Evolutionary conservation across 176 grass and related monocot species (phyloP).

Genomic region (Aechmea fasciata): DNA sequence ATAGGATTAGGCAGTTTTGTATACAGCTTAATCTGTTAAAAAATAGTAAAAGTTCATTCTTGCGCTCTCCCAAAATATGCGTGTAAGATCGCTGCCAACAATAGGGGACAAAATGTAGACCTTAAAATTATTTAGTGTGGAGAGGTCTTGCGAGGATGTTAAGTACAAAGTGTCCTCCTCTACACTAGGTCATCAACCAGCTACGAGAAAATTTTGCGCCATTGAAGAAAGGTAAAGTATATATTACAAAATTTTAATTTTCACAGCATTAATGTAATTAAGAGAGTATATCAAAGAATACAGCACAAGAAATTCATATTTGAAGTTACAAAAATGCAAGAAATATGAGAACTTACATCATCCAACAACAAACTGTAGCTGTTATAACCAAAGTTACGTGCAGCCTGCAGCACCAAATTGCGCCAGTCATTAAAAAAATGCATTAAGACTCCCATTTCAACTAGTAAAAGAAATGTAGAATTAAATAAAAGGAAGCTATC

Average conservation of each 20-base stretch:
- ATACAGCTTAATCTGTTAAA: too few relatives aligned
- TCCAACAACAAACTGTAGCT: slow-evolving; percentile 24
- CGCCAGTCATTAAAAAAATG: neutral
- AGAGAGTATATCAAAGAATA: neutral
- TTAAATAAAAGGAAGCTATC: neutral
- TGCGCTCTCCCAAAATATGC: too few relatives aligned
- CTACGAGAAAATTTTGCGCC: too few relatives aligned
- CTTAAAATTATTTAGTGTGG: too few relatives aligned
- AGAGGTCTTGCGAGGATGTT: too few relatives aligned
- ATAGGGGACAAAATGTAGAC: too few relatives aligned
- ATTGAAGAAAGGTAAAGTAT: too few relatives aligned
- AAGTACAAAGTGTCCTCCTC: too few relatives aligned
- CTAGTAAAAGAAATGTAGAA: neutral
- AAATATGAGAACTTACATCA: slow-evolving; percentile 21
- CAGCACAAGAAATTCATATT: neutral
- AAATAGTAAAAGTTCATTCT: too few relatives aligned
- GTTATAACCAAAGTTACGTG: slow-evolving; percentile 25
- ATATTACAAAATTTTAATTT: neutral
- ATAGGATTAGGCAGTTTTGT: too few relatives aligned
- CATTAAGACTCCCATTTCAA: neutral
- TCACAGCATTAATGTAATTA: neutral
- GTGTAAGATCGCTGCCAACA: too few relatives aligned
- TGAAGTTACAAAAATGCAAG: neutral
- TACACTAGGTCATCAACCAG: too few relatives aligned
- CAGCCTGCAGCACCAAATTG: slow-evolving; percentile 20